Conservation (phyloP, 768 basidiomycete species). For the Suillus alpinus region DNA sequence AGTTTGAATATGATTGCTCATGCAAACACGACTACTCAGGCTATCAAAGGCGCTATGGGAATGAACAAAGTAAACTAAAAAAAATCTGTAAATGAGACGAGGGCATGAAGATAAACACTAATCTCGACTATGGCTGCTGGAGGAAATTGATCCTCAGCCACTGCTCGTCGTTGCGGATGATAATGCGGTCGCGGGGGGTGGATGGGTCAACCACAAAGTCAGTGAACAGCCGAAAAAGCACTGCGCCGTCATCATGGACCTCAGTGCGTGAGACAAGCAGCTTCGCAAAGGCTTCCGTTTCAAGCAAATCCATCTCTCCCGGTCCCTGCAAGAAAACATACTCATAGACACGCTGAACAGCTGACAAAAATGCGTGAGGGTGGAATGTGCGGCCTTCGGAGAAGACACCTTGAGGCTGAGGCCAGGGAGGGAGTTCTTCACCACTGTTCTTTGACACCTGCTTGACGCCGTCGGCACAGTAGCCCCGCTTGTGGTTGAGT, state of each 20-base stretch:
- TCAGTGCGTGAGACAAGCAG: neutral
- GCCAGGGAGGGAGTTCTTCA: slow-evolving; percentile 5
- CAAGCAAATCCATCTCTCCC: neutral
- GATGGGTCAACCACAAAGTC: neutral
- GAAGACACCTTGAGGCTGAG: slow-evolving; percentile 6
- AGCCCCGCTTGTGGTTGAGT: slow-evolving; percentile 4
- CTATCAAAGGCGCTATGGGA: no score
- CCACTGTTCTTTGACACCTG: neutral
- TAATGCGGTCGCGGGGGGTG: neutral
- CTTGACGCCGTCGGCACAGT: slow-evolving; percentile 1
- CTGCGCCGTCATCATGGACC: neutral
- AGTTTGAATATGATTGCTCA: no score
- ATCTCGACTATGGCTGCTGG: neutral
- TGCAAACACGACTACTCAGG: no score
- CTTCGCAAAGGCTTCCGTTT: neutral
- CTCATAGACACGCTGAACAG: neutral
- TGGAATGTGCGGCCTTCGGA: neutral
- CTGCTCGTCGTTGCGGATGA: neutral
- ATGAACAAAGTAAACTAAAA: no score
- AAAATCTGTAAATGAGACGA: no score
- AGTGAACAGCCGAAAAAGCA: neutral
- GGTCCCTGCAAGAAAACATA: neutral
- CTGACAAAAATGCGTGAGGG: neutral
- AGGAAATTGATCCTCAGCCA: neutral
- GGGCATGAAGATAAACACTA: no score